These are phyloP conservation scores for Entelexis paramagnoliae DNA, from an alignment of 1,139 yeast genomes.

Conservation along the genomic window DNA sequence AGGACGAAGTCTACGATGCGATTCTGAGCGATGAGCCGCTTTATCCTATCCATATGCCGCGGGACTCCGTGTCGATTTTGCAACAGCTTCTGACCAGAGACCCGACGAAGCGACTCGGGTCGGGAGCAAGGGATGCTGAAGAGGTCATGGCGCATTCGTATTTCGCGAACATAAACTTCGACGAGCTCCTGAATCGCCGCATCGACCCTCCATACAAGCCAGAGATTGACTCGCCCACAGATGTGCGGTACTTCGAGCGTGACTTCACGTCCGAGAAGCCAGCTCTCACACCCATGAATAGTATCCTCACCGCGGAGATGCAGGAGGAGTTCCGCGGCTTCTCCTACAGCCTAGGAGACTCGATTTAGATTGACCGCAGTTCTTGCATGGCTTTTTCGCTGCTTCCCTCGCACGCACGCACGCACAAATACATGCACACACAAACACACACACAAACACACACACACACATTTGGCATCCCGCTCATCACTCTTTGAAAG, in stretches of 20 bases:
- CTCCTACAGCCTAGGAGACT: constrained; percentile 71
- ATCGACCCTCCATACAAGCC: constrained; percentile 65
- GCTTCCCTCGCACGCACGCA: not conserved
- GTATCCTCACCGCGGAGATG: constrained; percentile 73
- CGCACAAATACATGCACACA: too few relatives aligned
- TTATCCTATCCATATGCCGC: constrained; percentile 95
- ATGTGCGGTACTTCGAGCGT: constrained; percentile 84
- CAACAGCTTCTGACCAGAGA: constrained; percentile 87
- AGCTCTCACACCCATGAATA: constrained; percentile 85
- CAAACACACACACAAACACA: too few relatives aligned
- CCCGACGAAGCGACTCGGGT: constrained; percentile 72
- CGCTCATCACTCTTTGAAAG: not conserved
- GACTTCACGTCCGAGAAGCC: constrained; percentile 95
- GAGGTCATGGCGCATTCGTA: constrained; percentile 95
- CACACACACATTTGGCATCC: not conserved
- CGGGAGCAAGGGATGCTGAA: constrained; percentile 76
- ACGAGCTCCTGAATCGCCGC: constrained; percentile 62
- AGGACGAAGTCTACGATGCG: constrained; percentile 97
- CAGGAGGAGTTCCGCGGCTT: constrained; percentile 97
- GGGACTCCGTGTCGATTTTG: constrained; percentile 87
- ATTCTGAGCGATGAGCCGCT: constrained; percentile 94
- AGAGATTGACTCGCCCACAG: constrained; percentile 74
- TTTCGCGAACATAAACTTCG: constrained; percentile 81
- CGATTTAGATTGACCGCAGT: constrained; percentile 18
- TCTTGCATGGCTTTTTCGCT: not conserved